Base-by-base conservation (phyloP, 2,329 filamentous ascomycete species). In the Colletotrichum zoysiae region DNA sequence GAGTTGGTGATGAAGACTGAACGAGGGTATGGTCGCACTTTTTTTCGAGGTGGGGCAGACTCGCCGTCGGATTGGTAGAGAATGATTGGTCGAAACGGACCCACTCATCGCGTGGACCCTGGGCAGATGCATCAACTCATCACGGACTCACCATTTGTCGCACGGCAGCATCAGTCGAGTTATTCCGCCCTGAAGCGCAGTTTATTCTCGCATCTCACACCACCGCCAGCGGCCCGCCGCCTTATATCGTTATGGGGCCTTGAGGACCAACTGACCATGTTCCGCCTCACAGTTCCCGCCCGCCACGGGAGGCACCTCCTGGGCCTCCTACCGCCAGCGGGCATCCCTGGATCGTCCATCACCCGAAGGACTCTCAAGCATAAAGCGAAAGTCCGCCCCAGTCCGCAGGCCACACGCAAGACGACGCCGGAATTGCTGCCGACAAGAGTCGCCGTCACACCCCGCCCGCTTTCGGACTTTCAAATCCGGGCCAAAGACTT, bases 71-170 rank as follows among this genome's bases (percentile, higher is more conserved):
- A 7, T 40, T 40, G 8, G 16, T 18, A 11, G 1, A 16, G 0
- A 44, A 35, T 62, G 56, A 74, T 73, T 74, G 73, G 73, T 16
- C 57, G 48, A 42, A 30, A 69, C 67, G 4, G 77, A 76, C 26
- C 65, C 69, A 65, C 65, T 50, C 59, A 65, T 64, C 53, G 44
- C 59, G 44, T 38, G 65, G 50, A 60, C 40, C 40, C 40, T 14
- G 1, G 11, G 11, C 40, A 18, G 30, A 14, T 56, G 70, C 59
- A 23, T 65, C 55, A 60, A 59, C 11, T 65, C 50, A 58, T 8
- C 30, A 30, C 30, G 30, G 30, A 30, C 4, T 30, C 30, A 30
- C 30, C 30, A 30, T 30, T 30, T 30, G 30, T 8, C 46, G 12
- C 14, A 14, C 33, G 23, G 3, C 30, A 40, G 12, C 3, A 30